Base-by-base conservation (phyloP, 768 basidiomycete species). In the Scleroderma citrinum region DNA sequence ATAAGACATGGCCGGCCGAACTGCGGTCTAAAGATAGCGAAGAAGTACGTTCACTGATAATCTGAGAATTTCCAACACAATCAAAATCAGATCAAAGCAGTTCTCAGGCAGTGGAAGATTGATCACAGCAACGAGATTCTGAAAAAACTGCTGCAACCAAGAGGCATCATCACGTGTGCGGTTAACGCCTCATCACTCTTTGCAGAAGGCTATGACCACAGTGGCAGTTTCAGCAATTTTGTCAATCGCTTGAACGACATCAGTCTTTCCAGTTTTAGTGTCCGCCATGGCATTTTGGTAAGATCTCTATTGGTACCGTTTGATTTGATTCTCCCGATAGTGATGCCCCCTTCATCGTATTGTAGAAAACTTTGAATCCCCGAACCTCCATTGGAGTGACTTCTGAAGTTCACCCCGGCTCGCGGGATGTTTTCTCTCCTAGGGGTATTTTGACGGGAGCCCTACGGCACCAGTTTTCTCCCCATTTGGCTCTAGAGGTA, bases 381-480 rank as follows among this genome's bases (percentile, higher is more conserved):
- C 71, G 71, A 38, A 82, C 80, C 2, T 65, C 65, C 37, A 19
- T 78, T 7, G 55, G 62, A 19, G 55, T 80, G 21, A 66, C 69
- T 46, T 69, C 71, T 35, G 68, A 68, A 48, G 66, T 73, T 56
- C 67, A 64, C 30, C 40, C 54, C 2, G 53, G 55, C 29, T 12
- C 56, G 44, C 53, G 51, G 44, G 54, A 34, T 53, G 16, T 30
- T 29, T 14, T 49, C 11, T 56, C 55, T 38, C 61, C 56, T 19
- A 57, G 65, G 10, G 73, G 72, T 14, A 76, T 75, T 49, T 61
- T 92, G 34, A 60, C 80, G 21, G 87, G 86, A 32, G 88, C 88
- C 2, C 65, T 93, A 42, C 78, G 76, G 49, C 85, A 92, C 64
- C 86, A 89, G 57, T 81, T 80, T 59, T 87, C 87, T 24, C 85